These are phyloP conservation scores for Triangularia setosa DNA, from an alignment of 2,329 filamentous ascomycete species.

Conservation along the genomic window DNA sequence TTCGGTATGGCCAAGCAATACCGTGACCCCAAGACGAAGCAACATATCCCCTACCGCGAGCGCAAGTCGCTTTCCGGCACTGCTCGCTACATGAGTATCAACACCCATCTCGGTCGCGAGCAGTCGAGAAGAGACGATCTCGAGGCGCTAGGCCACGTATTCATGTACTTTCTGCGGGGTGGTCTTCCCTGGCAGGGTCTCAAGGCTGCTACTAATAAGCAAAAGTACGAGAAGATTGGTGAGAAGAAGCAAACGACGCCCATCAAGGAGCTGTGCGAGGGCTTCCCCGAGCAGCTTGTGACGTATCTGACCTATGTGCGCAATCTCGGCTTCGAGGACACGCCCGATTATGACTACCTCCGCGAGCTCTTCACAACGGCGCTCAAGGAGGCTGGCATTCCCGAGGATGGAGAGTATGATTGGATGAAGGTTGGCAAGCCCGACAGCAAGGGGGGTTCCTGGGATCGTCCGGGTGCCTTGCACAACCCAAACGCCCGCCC, in stretches of 20 bases:
- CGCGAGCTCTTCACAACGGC: constrained; percentile 95
- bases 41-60: constrained; percentile 96
- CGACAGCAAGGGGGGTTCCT: constrained; percentile 77
- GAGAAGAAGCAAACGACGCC: constrained; percentile 99
- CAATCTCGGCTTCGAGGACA: constrained; percentile 97
- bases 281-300: constrained; percentile 95
- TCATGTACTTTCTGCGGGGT: constrained; percentile 71
- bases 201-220: constrained; percentile 76
- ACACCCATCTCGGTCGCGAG: constrained; percentile 93
- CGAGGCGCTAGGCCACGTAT: constrained; percentile 76
- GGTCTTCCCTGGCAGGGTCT: constrained; percentile 69
- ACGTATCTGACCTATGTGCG: constrained; percentile 97
- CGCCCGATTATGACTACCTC: constrained; percentile 96
- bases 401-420: constrained; percentile 98
- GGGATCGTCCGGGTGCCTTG: constrained; percentile 63
- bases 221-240: constrained; percentile 99
- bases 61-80: constrained; percentile 95
- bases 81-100: constrained; percentile 99
- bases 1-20: constrained; percentile 99
- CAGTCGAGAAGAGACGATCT: constrained; percentile 95
- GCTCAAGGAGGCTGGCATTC: constrained; percentile 87
- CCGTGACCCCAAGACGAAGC: constrained; percentile 96
- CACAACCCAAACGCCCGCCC: constrained; percentile 75
- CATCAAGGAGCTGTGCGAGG: constrained; percentile 95
- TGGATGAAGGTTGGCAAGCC: constrained; percentile 96